Evolutionary conservation across 2,329 filamentous ascomycete species (phyloP), one percentile per base, ranked within the genome.

Genomic region (Ambrosiella cleistominuta): DNA sequence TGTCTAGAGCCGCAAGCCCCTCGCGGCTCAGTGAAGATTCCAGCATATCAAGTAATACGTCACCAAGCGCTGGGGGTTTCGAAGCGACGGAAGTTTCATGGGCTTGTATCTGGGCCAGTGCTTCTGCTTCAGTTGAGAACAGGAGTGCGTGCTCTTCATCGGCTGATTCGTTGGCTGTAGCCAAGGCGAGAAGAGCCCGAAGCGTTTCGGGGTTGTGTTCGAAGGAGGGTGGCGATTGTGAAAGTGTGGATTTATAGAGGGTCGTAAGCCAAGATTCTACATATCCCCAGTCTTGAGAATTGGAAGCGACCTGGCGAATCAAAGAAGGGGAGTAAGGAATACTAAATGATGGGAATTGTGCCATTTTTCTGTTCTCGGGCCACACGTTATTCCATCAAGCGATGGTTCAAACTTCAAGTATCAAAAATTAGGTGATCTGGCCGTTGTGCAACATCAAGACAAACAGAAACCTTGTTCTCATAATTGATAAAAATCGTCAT

Each of bases 211-310:
- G 77, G 66, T 93, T 96, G 65, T 88, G 83, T 71, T 97, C 91
- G 68, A 95, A 95, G 0, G 67, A 0, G 88, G 89, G 0, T 83
- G 72, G 0, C 76, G 68, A 37, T 79, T 77, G 50, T 76, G 75
- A n/a, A 39, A 19, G 38, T 27, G 13, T 50, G 15, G 19, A 15
- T 51, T 74, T 74, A 64, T 86, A 86, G 66, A 86, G 86, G 60
- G 79, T 76, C 51, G 76, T 74, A 9, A 96, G 80, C 90, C 91
- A 97, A 64, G 75, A 74, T 70, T 94, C 88, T 64, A 96, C 79
- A 63, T 86, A 88, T 58, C 82, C 83, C 91, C 91, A 97, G 70
- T 96, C 90, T 67, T 91, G 90, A 52, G 88, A 86, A 62, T 86
- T 82, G 11, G 86, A 85, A 62, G 86, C 85, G 63, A 88, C 86